Evolutionary conservation across 192 early-diverging fungal genomes (phyloP), one percentile per base, ranked within the genome.

Genomic region (Podila verticillata): DNA sequence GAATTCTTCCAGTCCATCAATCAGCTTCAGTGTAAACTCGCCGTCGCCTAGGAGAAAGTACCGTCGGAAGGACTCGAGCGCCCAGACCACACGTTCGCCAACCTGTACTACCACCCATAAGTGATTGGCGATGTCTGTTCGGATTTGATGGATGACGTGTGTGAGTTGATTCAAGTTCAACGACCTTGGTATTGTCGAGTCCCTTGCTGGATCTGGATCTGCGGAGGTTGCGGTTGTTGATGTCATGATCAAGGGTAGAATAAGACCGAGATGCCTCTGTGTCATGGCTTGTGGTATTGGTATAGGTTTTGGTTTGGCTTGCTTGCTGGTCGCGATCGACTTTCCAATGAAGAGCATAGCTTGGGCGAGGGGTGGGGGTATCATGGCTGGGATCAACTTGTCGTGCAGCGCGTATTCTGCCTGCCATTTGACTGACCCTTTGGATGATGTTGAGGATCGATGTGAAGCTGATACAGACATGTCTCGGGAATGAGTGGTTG

Each of bases 291-390:
- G 56, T 7, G 60, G 74, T 58, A 75, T 66, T 28, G 73, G 69
- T 30, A 63, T 71, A 22, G 85, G 72, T 28, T 63, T 75, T 32
- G 63, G 78, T 59, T 77, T 79, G 56, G 83, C 74, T 65, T 87
- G 57, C 20, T 59, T 67, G 9, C 89, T 87, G 8, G 88, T 92
- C 1, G 85, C 83, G 30, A 92, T 83, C 0, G 90, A 87, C 73
- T 90, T 91, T 4, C 93, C 93, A 35, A 91, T 84, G 82, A 92
- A 94, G 20, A 93, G 72, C 68, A 94, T 87, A 20, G 84, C 86
- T 34, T 91, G 72, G 3, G 87, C 91, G n/a, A 91, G 47, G 0
- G 63, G 35, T 0, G 35, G 39, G 22, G 90, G 85, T 51, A 94
- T 84, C 71, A 90, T 85, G 7, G 51, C 47, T 24, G 92, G 91